Conservation (phyloP, 805 yeast genomes). For the Lachancea nothofagi region DNA sequence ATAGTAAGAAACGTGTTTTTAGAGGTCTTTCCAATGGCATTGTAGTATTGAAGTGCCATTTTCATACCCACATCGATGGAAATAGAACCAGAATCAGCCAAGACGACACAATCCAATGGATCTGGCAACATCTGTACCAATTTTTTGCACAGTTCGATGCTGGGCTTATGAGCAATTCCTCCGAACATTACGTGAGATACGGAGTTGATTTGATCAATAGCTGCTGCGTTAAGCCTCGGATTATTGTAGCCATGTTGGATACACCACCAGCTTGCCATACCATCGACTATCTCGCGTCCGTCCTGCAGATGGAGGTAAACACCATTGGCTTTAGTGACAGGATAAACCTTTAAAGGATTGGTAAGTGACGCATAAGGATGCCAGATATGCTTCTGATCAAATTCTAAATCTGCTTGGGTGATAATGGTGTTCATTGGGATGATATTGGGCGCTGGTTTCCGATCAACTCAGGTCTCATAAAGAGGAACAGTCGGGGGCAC, state of each 20-base stretch:
- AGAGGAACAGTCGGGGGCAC: no score
- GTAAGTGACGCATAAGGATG: slow-evolving; percentile 30
- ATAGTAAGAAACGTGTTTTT: slow-evolving; percentile 28
- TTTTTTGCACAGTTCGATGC: slow-evolving; percentile 25
- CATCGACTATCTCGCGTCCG: slow-evolving; percentile 22
- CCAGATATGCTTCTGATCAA: slow-evolving; percentile 28
- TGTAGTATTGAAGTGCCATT: slow-evolving; percentile 32
- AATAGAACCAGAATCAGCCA: slow-evolving; percentile 30
- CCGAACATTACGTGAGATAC: slow-evolving; percentile 31
- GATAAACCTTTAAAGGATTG: slow-evolving; percentile 23
- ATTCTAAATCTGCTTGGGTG: slow-evolving; percentile 1
- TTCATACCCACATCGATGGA: slow-evolving; percentile 38
- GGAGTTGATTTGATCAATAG: slow-evolving; percentile 27
- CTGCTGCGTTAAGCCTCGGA: slow-evolving; percentile 26
- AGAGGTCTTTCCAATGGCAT: slow-evolving; percentile 23
- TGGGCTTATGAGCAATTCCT: slow-evolving; percentile 31
- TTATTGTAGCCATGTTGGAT: slow-evolving; percentile 30
- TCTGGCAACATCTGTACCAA: slow-evolving; percentile 29
- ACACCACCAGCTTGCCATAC: slow-evolving; percentile 34
- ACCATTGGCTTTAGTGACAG: slow-evolving; percentile 23
- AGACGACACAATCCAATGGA: slow-evolving; percentile 16
- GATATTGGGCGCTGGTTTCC: not conserved
- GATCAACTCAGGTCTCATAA: no score
- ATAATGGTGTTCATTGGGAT: not conserved
- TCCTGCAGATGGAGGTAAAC: slow-evolving; percentile 15